Evolutionary conservation across 805 yeast genomes (phyloP), one percentile per base, ranked within the genome.

Genomic region (Lachancea dasiensis): DNA sequence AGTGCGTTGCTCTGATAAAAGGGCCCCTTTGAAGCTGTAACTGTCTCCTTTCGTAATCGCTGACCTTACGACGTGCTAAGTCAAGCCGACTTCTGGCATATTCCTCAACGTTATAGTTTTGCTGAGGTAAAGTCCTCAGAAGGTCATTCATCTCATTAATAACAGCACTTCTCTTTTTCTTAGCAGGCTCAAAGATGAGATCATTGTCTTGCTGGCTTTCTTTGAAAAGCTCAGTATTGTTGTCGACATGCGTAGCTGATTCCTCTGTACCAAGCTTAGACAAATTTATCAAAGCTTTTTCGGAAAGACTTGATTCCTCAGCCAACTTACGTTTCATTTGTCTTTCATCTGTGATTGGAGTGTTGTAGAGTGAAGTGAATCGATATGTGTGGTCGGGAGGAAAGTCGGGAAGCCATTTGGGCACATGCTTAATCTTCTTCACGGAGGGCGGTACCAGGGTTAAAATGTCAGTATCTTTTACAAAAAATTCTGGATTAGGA

Each of bases 341-440:
- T 46, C 81, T 75, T 43, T 89, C 85, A 51, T 86, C 90, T 1
- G 79, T 73, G 11, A 79, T 61, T 15, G 79, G 68, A 17, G 75
- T 66, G 39, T 79, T 70, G 55, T 67, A 87, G 45, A 71, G 70
- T 0, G 95, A 82, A 0, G 95, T 83, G 39, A 79, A 73, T 58
- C 76, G 78, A 56, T 82, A 90, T 0, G 97, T 90, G 60, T 89
- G 94, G 51, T 86, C 95, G 0, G 97, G 95, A 1, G 98, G 98
- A 20, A 90, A 68, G 9, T 77, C 77, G 0, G 98, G 98, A 49
- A 90, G 64, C 79, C 87, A 87, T 5, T 64, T 54, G 0, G 94
- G 94, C 6, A 85, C 70, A 42, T 75, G 75, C 4, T 57, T 54
- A 33, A 63, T 64, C 25, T 58, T 47, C 19, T 58, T 53, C 16